Percentiles rank a stretch among this genome's conserved stretches.
Conservation (phyloP, 73 alveolate genomes). For the Tetrahymena thermophila region DNA sequence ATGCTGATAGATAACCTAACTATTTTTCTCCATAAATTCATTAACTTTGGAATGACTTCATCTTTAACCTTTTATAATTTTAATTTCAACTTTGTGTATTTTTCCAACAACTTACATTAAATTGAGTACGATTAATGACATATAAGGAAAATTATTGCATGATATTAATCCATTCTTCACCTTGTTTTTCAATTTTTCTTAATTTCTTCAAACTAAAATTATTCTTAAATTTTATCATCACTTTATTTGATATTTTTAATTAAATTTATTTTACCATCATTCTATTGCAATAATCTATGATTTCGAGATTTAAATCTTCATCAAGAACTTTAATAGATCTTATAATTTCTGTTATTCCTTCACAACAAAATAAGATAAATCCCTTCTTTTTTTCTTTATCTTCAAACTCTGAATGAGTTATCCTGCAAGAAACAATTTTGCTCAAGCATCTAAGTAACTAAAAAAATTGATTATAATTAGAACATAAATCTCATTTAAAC, state of each 20-base stretch:
- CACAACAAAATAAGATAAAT: not conserved
- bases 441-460: not conserved
- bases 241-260: not conserved
- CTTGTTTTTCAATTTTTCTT: not conserved
- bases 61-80: not conserved
- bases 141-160: not conserved
- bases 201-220: not conserved
- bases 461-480: not conserved
- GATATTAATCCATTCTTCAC: not conserved
- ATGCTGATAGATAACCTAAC: not conserved
- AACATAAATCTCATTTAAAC: not conserved
- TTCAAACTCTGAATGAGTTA: not conserved
- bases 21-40: not conserved
- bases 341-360: not conserved
- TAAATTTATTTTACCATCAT: not conserved
- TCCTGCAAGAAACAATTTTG: not conserved
- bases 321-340: constrained; percentile 1
- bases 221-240: not conserved
- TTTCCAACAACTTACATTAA: not conserved
- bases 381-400: not conserved
- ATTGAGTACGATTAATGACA: not conserved
- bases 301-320: not conserved
- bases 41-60: not conserved
- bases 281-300: not conserved
- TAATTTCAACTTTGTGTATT: not conserved